Percentiles rank a stretch among this genome's conserved stretches.
phyloP scores from a whole-genome alignment of 345 rosid genomes.

The Raphanus raphanistrum region DNA sequence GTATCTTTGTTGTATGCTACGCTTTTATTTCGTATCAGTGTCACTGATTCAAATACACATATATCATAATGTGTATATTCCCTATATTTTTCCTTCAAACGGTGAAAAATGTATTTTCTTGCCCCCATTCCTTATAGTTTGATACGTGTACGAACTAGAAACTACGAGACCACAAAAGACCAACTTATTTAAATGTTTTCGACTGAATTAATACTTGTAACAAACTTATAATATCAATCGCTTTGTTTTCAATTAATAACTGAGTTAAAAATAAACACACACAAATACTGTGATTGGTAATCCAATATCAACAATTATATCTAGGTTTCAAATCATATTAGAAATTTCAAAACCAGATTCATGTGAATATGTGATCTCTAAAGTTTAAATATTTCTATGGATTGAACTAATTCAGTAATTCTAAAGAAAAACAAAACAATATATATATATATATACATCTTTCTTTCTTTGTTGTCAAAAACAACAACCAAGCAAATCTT shows the following conservation, averaged over 20 bases:
- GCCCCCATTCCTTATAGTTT: constrained; percentile 2
- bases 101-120: neutral
- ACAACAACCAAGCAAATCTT: neutral
- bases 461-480: neutral
- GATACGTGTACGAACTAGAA: constrained; percentile 14
- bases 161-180: neutral
- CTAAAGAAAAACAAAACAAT: neutral
- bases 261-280: neutral
- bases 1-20: neutral
- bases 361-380: neutral
- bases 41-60: constrained; percentile 6
- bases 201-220: neutral
- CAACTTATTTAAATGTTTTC: neutral
- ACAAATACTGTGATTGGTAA: neutral
- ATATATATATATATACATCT: neutral
- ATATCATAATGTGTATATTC: neutral
- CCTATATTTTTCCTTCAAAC: neutral
- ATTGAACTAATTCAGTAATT: neutral
- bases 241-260: neutral
- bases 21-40: constrained; percentile 4
- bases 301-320: neutral
- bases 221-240: neutral
- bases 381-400: neutral
- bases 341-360: constrained; percentile 1
- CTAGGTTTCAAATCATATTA: neutral